Evolutionary conservation across 257 asterid species (phyloP).

Genomic region (Ajuga chamaepitys): DNA sequence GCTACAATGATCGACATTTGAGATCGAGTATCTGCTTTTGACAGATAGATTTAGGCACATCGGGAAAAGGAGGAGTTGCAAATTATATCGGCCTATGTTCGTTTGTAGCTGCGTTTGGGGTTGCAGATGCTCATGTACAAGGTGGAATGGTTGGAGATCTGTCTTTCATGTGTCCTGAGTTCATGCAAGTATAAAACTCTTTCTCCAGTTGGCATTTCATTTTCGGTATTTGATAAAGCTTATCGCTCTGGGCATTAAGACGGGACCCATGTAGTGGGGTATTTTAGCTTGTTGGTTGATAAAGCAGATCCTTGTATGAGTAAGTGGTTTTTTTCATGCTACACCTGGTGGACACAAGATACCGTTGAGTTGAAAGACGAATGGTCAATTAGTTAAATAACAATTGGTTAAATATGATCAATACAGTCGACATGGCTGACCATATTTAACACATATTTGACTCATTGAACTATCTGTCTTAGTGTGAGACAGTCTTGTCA

Average conservation of each 20-base stretch:
- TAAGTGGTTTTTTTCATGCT: background rate
- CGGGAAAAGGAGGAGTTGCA: slow-evolving; percentile 68
- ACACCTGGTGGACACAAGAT: background rate
- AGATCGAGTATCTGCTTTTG: background rate
- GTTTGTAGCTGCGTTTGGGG: slow-evolving; percentile 67
- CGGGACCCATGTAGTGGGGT: background rate
- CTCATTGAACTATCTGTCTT: no score
- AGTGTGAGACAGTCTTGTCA: no score
- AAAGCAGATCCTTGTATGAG: background rate
- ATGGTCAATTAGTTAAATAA: no score
- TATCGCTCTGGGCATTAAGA: no score
- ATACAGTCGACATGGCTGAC: no score
- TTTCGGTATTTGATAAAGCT: background rate
- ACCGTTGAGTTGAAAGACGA: no score
- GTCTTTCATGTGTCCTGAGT: slow-evolving; percentile 76
- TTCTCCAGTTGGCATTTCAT: background rate
- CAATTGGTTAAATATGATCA: no score
- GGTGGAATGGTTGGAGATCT: slow-evolving; percentile 91
- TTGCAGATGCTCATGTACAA: slow-evolving; percentile 78
- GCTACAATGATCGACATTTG: background rate
- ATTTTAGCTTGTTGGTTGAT: background rate
- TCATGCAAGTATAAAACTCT: slow-evolving; percentile 48
- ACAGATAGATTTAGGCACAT: slow-evolving; percentile 62
- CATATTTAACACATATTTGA: no score
- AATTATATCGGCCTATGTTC: slow-evolving; percentile 52